Base-by-base conservation (phyloP, 176 grass and related monocot species). In the Aegilops speltoides region DNA sequence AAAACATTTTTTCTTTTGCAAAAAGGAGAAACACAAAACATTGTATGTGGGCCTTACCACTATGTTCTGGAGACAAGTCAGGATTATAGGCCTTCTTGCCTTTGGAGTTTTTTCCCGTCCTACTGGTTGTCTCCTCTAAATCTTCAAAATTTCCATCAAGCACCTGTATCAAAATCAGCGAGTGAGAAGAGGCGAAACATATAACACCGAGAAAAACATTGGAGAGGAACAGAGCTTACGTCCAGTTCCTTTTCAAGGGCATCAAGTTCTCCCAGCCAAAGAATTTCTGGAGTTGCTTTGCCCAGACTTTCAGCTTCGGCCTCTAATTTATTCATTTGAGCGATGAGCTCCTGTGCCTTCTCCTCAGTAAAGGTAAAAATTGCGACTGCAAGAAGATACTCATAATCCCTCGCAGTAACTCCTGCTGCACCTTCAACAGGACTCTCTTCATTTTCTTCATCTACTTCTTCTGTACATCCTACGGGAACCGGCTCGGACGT, bases 231-330 rank as follows among this genome's bases (percentile, higher is more conserved):
- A 45, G 17, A 72, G 36, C 90, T 94, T 91, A 99, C 97, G 28
- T 94, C 92, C 65, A 99, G 82, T 31, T 31, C 31, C 31, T 31
- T 31, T 31, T 31, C 31, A 31, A 31, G 66, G 38, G 84, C 84
- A 17, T 99, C 90, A 85, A 99, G 97, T 29, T 96, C 97, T 68
- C 70, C 89, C 66, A 89, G 46, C 97, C 97, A 99, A 83, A 99
- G 82, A 22, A 80, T 76, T 57, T 59, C 87, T 24, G 90, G 83
- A 2, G 70, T 7, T 22, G 94, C 86, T 38, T 80, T 87, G 2
- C 69, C 86, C 33, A 94, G 60, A 77, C 83, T 89, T 15, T 86
- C 86, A 70, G 96, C 82, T 4, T 57, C 90, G 36, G 46, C 50
- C 9, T 60, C 89, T 29, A 94, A 22, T 77, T 88, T 93, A 4